phyloP scores from a whole-genome alignment of 768 basidiomycete species.

The Guyanaporus albipodus region DNA sequence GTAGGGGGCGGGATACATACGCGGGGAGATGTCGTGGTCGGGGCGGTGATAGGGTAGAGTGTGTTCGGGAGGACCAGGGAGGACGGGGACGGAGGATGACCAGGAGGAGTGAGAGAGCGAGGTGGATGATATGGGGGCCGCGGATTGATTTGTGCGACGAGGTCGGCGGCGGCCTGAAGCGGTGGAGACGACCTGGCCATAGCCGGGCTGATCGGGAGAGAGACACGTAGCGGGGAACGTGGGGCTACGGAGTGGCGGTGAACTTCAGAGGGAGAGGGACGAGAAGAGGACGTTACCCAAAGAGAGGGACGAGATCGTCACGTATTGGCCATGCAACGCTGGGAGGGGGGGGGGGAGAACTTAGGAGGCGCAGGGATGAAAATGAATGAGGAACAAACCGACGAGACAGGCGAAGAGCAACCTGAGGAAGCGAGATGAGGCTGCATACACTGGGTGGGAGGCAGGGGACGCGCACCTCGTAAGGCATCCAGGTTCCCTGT shows the following conservation, averaged over 20 bases:
- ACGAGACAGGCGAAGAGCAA: slow-evolving; percentile 73
- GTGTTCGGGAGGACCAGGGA: slow-evolving; percentile 25
- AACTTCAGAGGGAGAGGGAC: slow-evolving; percentile 1
- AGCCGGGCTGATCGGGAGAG: slow-evolving; percentile 82
- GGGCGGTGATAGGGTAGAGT: slow-evolving; percentile 22
- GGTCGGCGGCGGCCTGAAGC: slow-evolving; percentile 58
- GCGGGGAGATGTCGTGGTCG: slow-evolving; percentile 24
- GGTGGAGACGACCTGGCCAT: slow-evolving; percentile 73
- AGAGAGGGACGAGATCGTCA: slow-evolving; percentile 80
- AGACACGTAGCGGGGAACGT: slow-evolving; percentile 82
- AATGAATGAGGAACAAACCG: slow-evolving; percentile 48
- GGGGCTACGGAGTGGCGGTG: slow-evolving; percentile 47
- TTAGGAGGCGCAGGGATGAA: slow-evolving; percentile 9
- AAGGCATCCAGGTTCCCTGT: slow-evolving; percentile 93
- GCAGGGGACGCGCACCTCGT: slow-evolving; percentile 53
- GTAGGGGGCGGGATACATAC: slow-evolving; percentile 25
- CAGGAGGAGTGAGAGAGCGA: slow-evolving; percentile 38
- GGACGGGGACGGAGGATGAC: slow-evolving; percentile 44
- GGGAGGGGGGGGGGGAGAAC: slow-evolving; percentile 8
- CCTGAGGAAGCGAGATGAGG: slow-evolving; percentile 42
- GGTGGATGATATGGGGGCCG: slow-evolving; percentile 30
- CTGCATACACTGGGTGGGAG: slow-evolving; percentile 8
- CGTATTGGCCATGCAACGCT: slow-evolving; percentile 90
- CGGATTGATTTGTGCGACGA: slow-evolving; percentile 47
- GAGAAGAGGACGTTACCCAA: slow-evolving; percentile 54